A percentile compares a stretch with the other conserved stretches of the same genome.
phyloP scores from a whole-genome alignment of 768 basidiomycete genomes.

The Lactarius trivialis region DNA sequence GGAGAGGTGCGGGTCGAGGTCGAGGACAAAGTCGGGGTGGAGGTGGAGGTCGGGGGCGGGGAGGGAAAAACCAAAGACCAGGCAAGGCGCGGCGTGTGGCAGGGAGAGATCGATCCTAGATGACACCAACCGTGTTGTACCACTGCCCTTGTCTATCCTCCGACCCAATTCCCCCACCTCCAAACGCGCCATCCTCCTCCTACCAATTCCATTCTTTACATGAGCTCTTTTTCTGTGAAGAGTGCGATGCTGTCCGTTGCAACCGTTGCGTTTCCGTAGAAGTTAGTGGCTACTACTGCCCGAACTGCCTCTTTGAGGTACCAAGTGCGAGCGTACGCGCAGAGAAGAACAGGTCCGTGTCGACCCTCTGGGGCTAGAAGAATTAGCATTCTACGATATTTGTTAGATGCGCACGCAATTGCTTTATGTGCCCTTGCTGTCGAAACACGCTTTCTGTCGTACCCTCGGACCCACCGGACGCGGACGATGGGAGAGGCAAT shows the following conservation, averaged over 20 bases:
- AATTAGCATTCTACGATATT: neutral
- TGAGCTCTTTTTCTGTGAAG: slow-evolving; percentile 93
- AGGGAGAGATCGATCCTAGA: slow-evolving; percentile 31
- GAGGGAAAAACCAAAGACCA: slow-evolving; percentile 37
- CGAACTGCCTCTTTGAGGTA: slow-evolving; percentile 97
- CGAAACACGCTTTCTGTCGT: slow-evolving; percentile 85
- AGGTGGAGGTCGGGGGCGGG: slow-evolving; percentile 17
- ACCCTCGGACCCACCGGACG: slow-evolving; percentile 74
- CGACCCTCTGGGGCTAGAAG: neutral
- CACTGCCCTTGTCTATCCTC: slow-evolving; percentile 69
- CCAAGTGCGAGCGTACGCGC: slow-evolving; percentile 97
- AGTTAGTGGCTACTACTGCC: slow-evolving; percentile 96
- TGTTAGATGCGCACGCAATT: slow-evolving; percentile 90
- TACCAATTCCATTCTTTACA: slow-evolving; percentile 79
- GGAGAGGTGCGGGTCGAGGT: slow-evolving; percentile 30
- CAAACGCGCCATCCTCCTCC: slow-evolving; percentile 69
- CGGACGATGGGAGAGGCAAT: slow-evolving; percentile 48
- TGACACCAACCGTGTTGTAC: slow-evolving; percentile 48
- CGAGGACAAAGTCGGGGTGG: slow-evolving; percentile 31
- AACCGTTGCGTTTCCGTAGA: slow-evolving; percentile 88
- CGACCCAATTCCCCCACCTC: slow-evolving; percentile 59
- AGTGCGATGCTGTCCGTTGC: slow-evolving; percentile 94
- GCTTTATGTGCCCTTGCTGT: slow-evolving; percentile 94
- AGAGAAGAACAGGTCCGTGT: slow-evolving; percentile 84
- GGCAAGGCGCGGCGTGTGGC: slow-evolving; percentile 54